phyloP scores from a whole-genome alignment of 2,329 filamentous ascomycete genomes.

The Myrmaecium sp. region DNA sequence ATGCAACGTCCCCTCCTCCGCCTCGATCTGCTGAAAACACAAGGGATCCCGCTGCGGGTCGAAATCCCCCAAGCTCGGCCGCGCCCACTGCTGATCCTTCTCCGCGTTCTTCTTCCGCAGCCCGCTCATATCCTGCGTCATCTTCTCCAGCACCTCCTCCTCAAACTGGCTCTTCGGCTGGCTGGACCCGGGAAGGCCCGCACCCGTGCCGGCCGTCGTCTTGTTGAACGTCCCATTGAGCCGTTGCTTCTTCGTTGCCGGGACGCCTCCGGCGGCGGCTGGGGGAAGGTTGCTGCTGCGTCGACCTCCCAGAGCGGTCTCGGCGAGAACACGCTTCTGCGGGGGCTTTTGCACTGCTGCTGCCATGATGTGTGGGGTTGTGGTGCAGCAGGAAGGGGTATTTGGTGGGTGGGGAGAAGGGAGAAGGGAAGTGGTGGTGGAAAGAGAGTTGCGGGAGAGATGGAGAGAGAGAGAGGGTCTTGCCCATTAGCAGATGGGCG shows the following conservation, averaged over 20 bases:
- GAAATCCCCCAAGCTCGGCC: slow-evolving; percentile 44
- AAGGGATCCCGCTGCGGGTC: slow-evolving; percentile 50
- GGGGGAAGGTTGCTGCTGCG: slow-evolving; percentile 26
- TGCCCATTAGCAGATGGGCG: too few species aligned
- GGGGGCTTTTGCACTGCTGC: slow-evolving; percentile 18
- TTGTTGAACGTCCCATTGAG: slow-evolving; percentile 45
- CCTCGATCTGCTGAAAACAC: slow-evolving; percentile 92
- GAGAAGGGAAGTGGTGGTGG: too few species aligned
- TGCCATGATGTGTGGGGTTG: slow-evolving; percentile 18
- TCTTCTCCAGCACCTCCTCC: slow-evolving; percentile 82
- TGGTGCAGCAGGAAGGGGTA: too few species aligned
- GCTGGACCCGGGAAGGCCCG: slow-evolving; percentile 38
- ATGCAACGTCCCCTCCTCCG: slow-evolving; percentile 69
- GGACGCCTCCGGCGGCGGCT: slow-evolving; percentile 25
- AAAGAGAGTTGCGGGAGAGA: too few species aligned
- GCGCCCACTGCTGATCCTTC: slow-evolving; percentile 83
- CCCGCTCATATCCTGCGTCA: slow-evolving; percentile 81
- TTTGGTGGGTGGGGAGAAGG: too few species aligned
- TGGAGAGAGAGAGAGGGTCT: too few species aligned
- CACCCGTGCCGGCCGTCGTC: too few species aligned
- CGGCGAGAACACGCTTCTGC: slow-evolving; percentile 28
- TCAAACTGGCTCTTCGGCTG: slow-evolving; percentile 87
- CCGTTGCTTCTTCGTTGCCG: slow-evolving; percentile 63
- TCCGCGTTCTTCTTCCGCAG: slow-evolving; percentile 78
- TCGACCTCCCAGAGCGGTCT: too few species aligned